Evolutionary conservation across 352 stramenopile genomes (phyloP), one percentile per base, ranked within the genome.

Genomic region (Peronospora belbahrii): DNA sequence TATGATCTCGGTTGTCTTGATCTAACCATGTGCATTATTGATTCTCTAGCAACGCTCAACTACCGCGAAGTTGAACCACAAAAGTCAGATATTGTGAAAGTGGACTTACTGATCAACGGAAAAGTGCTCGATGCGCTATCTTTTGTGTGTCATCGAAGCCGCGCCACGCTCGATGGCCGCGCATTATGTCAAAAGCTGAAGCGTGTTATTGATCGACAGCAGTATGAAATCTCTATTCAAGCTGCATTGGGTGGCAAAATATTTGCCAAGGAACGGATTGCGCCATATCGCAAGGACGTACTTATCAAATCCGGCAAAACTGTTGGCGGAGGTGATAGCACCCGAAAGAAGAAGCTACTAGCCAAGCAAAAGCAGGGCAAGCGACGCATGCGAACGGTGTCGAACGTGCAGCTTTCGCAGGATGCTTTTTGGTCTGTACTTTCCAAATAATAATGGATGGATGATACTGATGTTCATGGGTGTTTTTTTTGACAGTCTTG

Each of bases 281-380:
- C 85, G 30, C 94, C 96, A 3, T 98, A 95, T 67, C 86, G 96
- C 35, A 99, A 99, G 59, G 81, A 93, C 27, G 94, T 98, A 17
- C 63, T 98, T 3, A 95, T 94, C 30, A 98, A 97, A 59, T 95
- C 82, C 3, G 83, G 85, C 37, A 99, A 98, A 53, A 93, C 74
- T 0, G 96, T 99, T 11, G 96, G 96, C 34, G 95, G 96, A 19
- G 96, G 96, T 6, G 97, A 99, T 60, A 77, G 92, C 32, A 97
- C 92, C 37, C 74, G 97, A 39, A 99, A 99, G 67, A 97, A 98
- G 55, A 99, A 99, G 59, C 75, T 99, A 22, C 64, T 99, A 9
- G 96, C 98, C 54, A 99, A 98, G 71, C 97, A 99, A 66, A 99
- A 99, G 64, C 74, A 96, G 46, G 97, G 97, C 51, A 99, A 99